Evolutionary conservation across 164 flowering plant genomes (phyloP).

Genomic region (Stephania cephalantha): DNA sequence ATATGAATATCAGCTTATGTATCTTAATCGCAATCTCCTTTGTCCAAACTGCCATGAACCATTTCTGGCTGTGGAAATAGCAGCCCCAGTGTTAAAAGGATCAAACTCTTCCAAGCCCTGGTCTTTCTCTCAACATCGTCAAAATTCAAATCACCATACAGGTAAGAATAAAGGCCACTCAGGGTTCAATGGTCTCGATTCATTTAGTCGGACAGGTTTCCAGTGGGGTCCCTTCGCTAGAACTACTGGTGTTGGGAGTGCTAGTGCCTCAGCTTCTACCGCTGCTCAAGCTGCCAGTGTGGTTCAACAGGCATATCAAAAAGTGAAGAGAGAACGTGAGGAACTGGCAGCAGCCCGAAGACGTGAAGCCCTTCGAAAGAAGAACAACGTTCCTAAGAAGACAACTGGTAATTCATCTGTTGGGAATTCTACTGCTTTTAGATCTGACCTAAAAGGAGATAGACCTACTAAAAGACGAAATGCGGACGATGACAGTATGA

Average conservation of each 20-base stretch:
- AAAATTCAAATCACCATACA: slow-evolving; percentile 26
- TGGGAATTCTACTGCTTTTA: slow-evolving; percentile 15
- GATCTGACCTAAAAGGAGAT: slow-evolving; percentile 16
- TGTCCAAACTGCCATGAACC: slow-evolving; percentile 71
- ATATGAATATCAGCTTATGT: slow-evolving; percentile 61
- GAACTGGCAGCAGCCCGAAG: slow-evolving; percentile 60
- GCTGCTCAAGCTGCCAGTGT: slow-evolving; percentile 59
- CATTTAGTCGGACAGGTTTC: slow-evolving; percentile 28
- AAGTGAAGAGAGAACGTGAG: slow-evolving; percentile 62
- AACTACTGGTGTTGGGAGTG: slow-evolving; percentile 30
- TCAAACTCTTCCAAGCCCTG: slow-evolving; percentile 29
- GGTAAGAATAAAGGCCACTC: slow-evolving; percentile 27
- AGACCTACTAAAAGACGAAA: slow-evolving; percentile 38
- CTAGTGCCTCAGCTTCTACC: slow-evolving; percentile 31
- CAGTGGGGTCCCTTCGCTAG: slow-evolving; percentile 57
- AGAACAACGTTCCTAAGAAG: slow-evolving; percentile 39
- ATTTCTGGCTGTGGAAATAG: slow-evolving; percentile 59
- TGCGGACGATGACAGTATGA: slow-evolving; percentile 2
- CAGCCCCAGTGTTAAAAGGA: slow-evolving; percentile 37
- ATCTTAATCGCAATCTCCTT: slow-evolving; percentile 61
- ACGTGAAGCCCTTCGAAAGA: slow-evolving; percentile 48
- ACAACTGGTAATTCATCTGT: slow-evolving; percentile 15
- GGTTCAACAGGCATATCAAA: slow-evolving; percentile 64
- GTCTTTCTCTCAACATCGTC: slow-evolving; percentile 24
- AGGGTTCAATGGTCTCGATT: slow-evolving; percentile 20